phyloP scores from a whole-genome alignment of 225 moss, liverwort and hornwort genomes.

The Physcomitrium patens region DNA sequence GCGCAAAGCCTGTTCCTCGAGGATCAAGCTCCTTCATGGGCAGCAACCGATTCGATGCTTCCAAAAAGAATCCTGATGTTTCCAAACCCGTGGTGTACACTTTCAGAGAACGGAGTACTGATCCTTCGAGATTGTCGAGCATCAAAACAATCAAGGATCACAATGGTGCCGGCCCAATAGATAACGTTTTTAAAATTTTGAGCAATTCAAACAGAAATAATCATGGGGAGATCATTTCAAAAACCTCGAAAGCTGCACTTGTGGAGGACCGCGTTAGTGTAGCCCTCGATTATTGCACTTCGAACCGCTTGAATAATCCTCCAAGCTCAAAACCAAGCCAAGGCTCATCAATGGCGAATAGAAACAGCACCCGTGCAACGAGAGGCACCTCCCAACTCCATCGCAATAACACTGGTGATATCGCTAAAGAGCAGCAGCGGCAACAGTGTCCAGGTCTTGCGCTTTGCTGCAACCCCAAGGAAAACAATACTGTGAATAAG shows the following conservation, averaged over 20 bases:
- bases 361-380: constrained; percentile 25
- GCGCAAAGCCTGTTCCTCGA: constrained; percentile 25
- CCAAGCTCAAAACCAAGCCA: constrained; percentile 24
- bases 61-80: constrained; percentile 32
- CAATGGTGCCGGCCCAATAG: constrained; percentile 17
- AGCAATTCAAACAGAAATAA: constrained; percentile 49
- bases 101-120: constrained; percentile 23
- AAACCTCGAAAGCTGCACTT: constrained; percentile 41
- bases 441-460: constrained; percentile 17
- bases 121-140: constrained; percentile 10
- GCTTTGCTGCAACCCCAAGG: constrained; percentile 28
- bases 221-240: constrained; percentile 33
- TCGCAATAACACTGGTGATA: constrained; percentile 13
- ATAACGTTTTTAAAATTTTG: constrained; percentile 33
- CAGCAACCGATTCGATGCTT: constrained; percentile 31
- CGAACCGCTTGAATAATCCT: constrained; percentile 23
- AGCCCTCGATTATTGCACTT: constrained; percentile 31
- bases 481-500: constrained; percentile 31
- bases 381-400: constrained; percentile 14
- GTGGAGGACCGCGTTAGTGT: constrained; percentile 14
- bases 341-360: constrained; percentile 24
- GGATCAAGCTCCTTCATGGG: constrained; percentile 58
- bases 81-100: constrained; percentile 33
- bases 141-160: constrained; percentile 21
- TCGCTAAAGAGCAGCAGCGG: too few relatives aligned